Evolutionary conservation across 2,329 filamentous ascomycete species (phyloP), one percentile per base, ranked within the genome.

Genomic region (Emergomyces pasteurianus): DNA sequence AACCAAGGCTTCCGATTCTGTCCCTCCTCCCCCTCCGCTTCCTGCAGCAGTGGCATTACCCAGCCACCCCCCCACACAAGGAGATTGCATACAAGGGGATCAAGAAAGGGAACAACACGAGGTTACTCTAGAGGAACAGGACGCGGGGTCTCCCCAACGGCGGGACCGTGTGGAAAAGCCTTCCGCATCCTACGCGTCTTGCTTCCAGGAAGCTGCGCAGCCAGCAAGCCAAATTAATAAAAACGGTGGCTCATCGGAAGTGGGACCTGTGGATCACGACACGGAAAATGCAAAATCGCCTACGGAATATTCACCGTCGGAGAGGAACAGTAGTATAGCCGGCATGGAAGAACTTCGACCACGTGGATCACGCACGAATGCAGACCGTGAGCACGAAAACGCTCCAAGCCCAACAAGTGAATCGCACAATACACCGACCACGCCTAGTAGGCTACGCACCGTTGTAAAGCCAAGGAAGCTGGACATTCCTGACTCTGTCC

Each of bases 11-110:
- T 58, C 57, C 12, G 61, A 55, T 36, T 58, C 62, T 31, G 61
- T 61, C 23, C 53, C 59, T 58, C 60, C 63, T 31, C 63, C 64
- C 38, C 61, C 63, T 9, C 36, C 42, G n/a, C 52, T 52, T 28
- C 23, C 36, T 26, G 43, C 42, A 23, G 56, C 53, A 34, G 42
- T 28, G 40, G 31, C 31, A 18, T 38, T 50, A 9, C 31, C 21
- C 10, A 42, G 9, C 31, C 28, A 26, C 6, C 56, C 42, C 6
- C 56, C 40, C n/a, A 58, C 56, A 28, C 42, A 58, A n/a, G 56
- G 56, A 49, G 46, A 49, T 18, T 57, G 5, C 40, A 10, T 57
- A 16, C 36, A 58, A 38, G 56, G 34, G 18, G 14, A 6, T 28
- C 38, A 31, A 9, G 42, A 58, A 47, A 18, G 7, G 14, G 14